A percentile compares a stretch with the other conserved stretches of the same genome.
Conservation (phyloP, 2,329 filamentous ascomycete genomes). For the Monosporascus sp. region DNA sequence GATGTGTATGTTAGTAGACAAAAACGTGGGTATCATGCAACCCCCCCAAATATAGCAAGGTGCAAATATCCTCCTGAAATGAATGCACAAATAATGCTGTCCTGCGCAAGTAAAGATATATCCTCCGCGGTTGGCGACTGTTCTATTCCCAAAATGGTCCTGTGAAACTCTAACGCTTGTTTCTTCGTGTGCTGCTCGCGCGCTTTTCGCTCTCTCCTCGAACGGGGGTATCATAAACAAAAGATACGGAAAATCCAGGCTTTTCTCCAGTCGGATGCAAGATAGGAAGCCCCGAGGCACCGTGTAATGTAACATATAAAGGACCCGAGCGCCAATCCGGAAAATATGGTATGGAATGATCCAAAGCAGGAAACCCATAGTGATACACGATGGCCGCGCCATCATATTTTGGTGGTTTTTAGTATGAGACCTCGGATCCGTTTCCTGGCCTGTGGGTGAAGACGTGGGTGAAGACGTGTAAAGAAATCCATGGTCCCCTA, state of each 20-base stretch:
- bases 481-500: slow-evolving; percentile 28
- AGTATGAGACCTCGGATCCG: slow-evolving; percentile 2
- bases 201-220: slow-evolving; percentile 8
- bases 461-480: no score
- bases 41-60: no score
- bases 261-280: slow-evolving; percentile 21
- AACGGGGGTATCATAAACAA: slow-evolving; percentile 26
- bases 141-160: neutral
- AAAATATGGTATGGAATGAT: slow-evolving; percentile 8
- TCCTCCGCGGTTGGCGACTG: neutral
- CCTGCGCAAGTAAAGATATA: neutral
- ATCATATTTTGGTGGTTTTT: slow-evolving; percentile 6
- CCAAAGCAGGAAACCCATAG: slow-evolving; percentile 16
- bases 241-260: slow-evolving; percentile 23
- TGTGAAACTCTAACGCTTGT: neutral
- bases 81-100: neutral
- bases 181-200: neutral
- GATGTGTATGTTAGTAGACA: no score
- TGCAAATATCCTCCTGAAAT: neutral
- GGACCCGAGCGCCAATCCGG: slow-evolving; percentile 17
- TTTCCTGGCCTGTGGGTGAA: neutral
- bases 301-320: slow-evolving; percentile 26
- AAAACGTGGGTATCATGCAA: no score
- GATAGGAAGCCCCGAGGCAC: slow-evolving; percentile 22
- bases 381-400: slow-evolving; percentile 25